Percentiles rank a stretch among this genome's conserved stretches.
Evolutionary conservation across 2,329 filamentous ascomycete species (phyloP).

Genomic region (Colletotrichum agaves): DNA sequence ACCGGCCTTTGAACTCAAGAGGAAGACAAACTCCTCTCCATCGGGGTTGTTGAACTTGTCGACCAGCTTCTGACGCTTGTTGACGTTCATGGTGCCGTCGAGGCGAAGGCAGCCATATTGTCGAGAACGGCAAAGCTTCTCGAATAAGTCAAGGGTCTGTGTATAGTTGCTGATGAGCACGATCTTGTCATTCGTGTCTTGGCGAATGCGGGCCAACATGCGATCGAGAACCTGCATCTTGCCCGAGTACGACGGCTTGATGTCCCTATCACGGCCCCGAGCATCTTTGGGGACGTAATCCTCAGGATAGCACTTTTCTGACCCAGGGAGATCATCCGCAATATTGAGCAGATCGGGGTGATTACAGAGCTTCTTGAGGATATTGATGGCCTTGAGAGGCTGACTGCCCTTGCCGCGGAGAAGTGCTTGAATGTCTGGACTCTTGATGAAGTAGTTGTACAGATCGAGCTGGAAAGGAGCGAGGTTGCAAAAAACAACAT

Average conservation of each 20-base stretch:
- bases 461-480: constrained; percentile 92
- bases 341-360: constrained; percentile 93
- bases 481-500: constrained; percentile 97
- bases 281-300: constrained; percentile 91
- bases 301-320: constrained; percentile 81
- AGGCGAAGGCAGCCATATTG: constrained; percentile 88
- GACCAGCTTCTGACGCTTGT: constrained; percentile 95
- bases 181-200: constrained; percentile 98
- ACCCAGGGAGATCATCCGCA: constrained; percentile 85
- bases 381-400: constrained; percentile 93
- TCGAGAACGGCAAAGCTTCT: constrained; percentile 85
- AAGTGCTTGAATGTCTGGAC: constrained; percentile 91
- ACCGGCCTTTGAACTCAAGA: constrained; percentile 96
- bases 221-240: constrained; percentile 99
- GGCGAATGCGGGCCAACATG: constrained; percentile 94
- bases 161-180: constrained; percentile 99
- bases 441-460: constrained; percentile 97
- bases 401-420: constrained; percentile 95
- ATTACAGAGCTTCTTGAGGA: constrained; percentile 98
- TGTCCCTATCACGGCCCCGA: constrained; percentile 87
- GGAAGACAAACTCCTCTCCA: constrained; percentile 89
- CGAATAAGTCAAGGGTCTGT: constrained; percentile 93
- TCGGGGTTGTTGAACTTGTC: constrained; percentile 97
- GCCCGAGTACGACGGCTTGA: constrained; percentile 96
- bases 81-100: constrained; percentile 97